Base-by-base conservation (phyloP, 2,329 filamentous ascomycete species). In the Aspergillus glaucus region DNA sequence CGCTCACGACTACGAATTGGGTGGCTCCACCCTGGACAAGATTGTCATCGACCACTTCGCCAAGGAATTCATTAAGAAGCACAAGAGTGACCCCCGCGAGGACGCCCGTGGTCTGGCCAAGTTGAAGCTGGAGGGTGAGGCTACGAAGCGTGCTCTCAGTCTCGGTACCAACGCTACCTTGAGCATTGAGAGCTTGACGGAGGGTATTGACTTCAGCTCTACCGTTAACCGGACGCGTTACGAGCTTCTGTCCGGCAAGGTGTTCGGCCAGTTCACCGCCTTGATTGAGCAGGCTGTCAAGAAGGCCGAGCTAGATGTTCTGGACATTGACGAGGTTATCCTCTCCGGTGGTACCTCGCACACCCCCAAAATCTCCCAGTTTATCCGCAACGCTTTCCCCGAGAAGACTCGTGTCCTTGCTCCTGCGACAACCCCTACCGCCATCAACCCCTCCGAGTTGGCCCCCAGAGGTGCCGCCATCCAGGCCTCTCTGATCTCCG, bases 41-140 rank as follows among this genome's bases (percentile, higher is more conserved):
- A 86, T 92, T 44, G 79, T 98, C 50, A 87, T 95, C 68, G 92
- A 98, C 68, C 86, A 96, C 78, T 96, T 97, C 61, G 87, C 92
- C 61, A 98, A 98, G 79, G 93, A 98, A 73, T 98, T 98, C 75
- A 81, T 93, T 65, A 97, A 98, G 82, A 95, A 95, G 80, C 82
- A 97, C 80, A 86, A 85, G 75, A 82, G 82, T 50, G 93, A 97
- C 70, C 93, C 93, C 19, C 82, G 91, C 59, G 80, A 85, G 65
- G 88, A 93, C 67, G 78, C 85, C 48, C 85, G 85, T 62, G 86
- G 87, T 62, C 75, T 96, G 61, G 91, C 93, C 53, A 98, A 97
- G 80, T 78, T 98, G 58, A 92, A 89, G 72, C 79, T 90, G 43
- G 93, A 97, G 76, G 81, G 89, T 56, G 93, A 98, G 75, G 80